A percentile compares a stretch with the other conserved stretches of the same genome.
phyloP scores from a whole-genome alignment of 176 grass and related monocot genomes.

The Oryza punctata region DNA sequence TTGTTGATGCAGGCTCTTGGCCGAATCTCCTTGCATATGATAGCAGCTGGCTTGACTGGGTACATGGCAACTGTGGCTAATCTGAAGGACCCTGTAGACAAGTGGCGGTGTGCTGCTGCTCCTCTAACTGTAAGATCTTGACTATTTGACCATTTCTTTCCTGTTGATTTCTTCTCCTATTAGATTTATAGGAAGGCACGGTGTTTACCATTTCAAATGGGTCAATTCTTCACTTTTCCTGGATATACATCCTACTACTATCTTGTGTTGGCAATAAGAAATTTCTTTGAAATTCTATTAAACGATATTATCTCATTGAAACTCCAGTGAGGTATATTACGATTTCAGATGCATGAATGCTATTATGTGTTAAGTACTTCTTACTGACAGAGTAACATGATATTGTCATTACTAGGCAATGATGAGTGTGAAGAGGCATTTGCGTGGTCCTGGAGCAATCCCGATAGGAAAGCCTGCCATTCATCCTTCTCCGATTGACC shows the following conservation, averaged over 20 bases:
- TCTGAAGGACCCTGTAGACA: constrained; percentile 56
- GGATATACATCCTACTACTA: not conserved
- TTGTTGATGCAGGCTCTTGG: constrained; percentile 56
- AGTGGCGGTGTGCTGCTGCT: constrained; percentile 73
- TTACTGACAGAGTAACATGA: not conserved
- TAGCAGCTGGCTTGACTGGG: constrained; percentile 59
- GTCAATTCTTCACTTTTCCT: not conserved
- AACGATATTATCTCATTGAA: not conserved
- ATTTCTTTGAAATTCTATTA: not conserved
- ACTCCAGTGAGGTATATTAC: not conserved
- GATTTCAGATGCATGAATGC: not conserved
- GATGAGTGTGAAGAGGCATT: constrained; percentile 65
- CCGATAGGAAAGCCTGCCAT: constrained; percentile 65
- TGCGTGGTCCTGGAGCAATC: constrained; percentile 63
- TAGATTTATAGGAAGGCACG: not conserved
- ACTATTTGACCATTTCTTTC: not conserved
- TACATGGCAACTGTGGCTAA: constrained; percentile 81
- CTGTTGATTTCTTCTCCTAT: not conserved
- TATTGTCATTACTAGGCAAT: constrained; percentile 45
- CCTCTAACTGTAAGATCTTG: constrained; percentile 53
- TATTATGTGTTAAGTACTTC: not conserved
- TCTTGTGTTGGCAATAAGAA: not conserved
- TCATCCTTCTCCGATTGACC: constrained; percentile 67
- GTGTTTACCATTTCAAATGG: not conserved
- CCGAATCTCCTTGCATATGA: constrained; percentile 53